Base-by-base conservation (phyloP, 129 eudicot species). In the Lonicera japonica region DNA sequence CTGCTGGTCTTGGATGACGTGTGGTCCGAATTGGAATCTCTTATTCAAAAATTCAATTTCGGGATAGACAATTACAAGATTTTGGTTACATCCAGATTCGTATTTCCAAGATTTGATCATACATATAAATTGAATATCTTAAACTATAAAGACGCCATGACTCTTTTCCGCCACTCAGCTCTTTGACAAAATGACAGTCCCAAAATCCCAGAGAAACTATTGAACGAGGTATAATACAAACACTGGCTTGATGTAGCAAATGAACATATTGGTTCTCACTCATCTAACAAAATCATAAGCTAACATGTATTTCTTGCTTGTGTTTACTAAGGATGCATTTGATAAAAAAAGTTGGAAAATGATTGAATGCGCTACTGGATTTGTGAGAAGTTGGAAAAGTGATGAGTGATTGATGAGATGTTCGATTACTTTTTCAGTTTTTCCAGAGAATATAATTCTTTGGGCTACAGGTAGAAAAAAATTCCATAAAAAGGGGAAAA, bases 1-100 rank as follows among this genome's bases (percentile, higher is more conserved):
- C 51, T 82, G 70, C 23, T 82, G 60, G 88, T 82, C 54, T 68
- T 82, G 38, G 88, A 82, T 71, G 88, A 82, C 20, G 83, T 82
- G 23, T 68, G 78, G 84, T 56, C 68, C 1, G 80, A 54, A 51
- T 59, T 65, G 11, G 83, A 74, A 61, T 70, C 79, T 3, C 40
- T 78, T 25, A 69, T 82, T 10, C 45, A 63, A 21, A 58, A 82
- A 12, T 73, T 82, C 36, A 56, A 13, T 20, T 68, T 74, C 46
- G 51, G 25, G 8, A 58, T 70, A 57, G 67, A 48, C 21, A 67
- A 62, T 18, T 77, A 66, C 72, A 64, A 72, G 40, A 67, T 82
- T 50, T 63, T 82, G 75, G 78, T 78, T 12, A 82, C 88, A 9
- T 82, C 88, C 11, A 52, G 90, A 52, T 83, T 52, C 54, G 8